Evolutionary conservation across 345 rosid genomes (phyloP), one percentile per base, ranked within the genome.

Genomic region (Hibiscus syriacus): DNA sequence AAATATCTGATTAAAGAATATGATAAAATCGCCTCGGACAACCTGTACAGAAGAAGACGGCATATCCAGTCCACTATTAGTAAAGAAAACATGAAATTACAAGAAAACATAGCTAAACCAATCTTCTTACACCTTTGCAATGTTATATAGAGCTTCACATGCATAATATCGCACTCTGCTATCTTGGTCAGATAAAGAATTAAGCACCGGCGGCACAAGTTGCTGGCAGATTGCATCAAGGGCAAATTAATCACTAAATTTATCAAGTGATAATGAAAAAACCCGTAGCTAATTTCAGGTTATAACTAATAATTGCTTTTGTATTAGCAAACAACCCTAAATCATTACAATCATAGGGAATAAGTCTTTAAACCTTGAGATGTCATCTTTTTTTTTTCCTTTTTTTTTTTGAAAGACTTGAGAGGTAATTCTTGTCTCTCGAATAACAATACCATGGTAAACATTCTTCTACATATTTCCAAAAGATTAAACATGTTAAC

Each of bases 91-190:
- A 19, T 46, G 39, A 26, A 52, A 27, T n/a, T 3, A 6, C 23
- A 68, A 16, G 22, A n/a, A n/a, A 53, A 67, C 6, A n/a, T n/a
- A 8, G 60, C 14, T 25, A 14, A 8, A 12, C 38, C 39, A 27
- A 25, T 41, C 30, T 39, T 12, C 25, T 57, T 55, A 73, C 69
- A 92, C 99, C 93, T 92, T 95, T 27, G 99, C 99, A 75, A 95
- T 95, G 78, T 95, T 95, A 77, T 95, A 95, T 52, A 92, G 80
- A 71, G 99, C 99, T 85, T 95, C 99, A 69, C 99, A 95, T 19
- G 99, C 99, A 84, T 90, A 90, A 80, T 92, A 95, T 54, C 99
- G 92, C 72, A 95, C 99, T 80, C 97, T 87, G 79, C 93, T 79
- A 82, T 95, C 99, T 86, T 88, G 98, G 75, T 95, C 99, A 73